Evolutionary conservation across 345 rosid species (phyloP).

Genomic region (Populus euphratica): DNA sequence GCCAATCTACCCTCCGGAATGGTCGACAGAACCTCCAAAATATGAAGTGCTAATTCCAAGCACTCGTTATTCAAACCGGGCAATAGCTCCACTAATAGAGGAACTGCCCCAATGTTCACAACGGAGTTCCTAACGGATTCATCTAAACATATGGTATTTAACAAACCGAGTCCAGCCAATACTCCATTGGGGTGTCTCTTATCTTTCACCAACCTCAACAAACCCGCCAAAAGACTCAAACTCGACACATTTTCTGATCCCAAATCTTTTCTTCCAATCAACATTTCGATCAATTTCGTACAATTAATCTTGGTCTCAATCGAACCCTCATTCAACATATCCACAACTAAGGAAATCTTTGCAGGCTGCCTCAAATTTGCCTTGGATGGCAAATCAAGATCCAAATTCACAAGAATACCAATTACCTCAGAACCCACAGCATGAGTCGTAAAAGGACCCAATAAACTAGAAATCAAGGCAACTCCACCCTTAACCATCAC

Average conservation of each 20-base stretch:
- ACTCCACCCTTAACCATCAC: constrained; percentile 57
- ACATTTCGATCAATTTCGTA: constrained; percentile 42
- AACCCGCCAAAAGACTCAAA: constrained; percentile 55
- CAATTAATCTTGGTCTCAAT: constrained; percentile 59
- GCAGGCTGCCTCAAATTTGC: constrained; percentile 60
- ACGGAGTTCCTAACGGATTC: constrained; percentile 39
- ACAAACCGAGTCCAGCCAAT: constrained; percentile 46
- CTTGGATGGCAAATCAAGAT: constrained; percentile 56
- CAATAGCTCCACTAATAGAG: constrained; percentile 52
- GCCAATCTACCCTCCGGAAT: constrained; percentile 46
- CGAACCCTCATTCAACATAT: constrained; percentile 64
- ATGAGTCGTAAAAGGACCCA: constrained; percentile 62
- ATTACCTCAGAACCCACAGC: constrained; percentile 64
- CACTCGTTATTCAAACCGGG: constrained; percentile 46
- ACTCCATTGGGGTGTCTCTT: constrained; percentile 49
- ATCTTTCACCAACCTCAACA: constrained; percentile 61
- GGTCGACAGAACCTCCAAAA: constrained; percentile 48
- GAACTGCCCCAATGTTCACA: constrained; percentile 55
- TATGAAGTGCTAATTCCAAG: constrained; percentile 47
- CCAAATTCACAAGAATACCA: constrained; percentile 58
- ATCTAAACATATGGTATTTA: constrained; percentile 46
- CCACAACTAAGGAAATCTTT: constrained; percentile 53
- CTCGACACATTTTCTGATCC: constrained; percentile 49
- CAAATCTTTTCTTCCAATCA: constrained; percentile 53
- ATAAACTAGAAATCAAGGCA: constrained; percentile 41